phyloP scores from a whole-genome alignment of 2,329 filamentous ascomycete genomes.

The Zarea fungicola region DNA sequence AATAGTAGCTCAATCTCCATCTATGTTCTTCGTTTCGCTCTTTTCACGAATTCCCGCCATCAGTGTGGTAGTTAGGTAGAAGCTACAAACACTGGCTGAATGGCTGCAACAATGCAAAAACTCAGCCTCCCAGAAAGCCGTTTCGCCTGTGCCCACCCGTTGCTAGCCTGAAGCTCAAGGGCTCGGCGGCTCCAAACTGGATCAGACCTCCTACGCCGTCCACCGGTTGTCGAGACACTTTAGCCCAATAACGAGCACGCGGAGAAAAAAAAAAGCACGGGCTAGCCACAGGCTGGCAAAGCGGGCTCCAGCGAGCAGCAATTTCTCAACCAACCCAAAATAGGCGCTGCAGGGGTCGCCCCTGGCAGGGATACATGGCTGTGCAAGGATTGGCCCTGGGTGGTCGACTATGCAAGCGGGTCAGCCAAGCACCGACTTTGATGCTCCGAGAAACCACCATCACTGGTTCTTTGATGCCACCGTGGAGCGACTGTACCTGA shows the following conservation, averaged over 20 bases:
- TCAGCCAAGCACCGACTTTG: slow-evolving; percentile 6
- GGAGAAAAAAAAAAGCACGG: slow-evolving; percentile 4
- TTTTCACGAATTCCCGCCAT: too few species aligned
- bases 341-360: slow-evolving; percentile 8
- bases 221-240: too few species aligned
- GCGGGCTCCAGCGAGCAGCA: slow-evolving; percentile 2
- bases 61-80: too few species aligned
- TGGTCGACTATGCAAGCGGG: slow-evolving; percentile 5
- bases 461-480: background rate
- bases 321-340: slow-evolving; percentile 10
- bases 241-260: background rate
- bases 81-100: too few species aligned
- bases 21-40: too few species aligned
- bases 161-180: too few species aligned
- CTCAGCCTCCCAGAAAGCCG: too few species aligned
- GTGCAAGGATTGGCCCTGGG: slow-evolving; percentile 1
- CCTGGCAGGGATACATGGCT: background rate
- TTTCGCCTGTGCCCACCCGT: too few species aligned
- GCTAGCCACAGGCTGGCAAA: background rate
- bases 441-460: slow-evolving; percentile 7
- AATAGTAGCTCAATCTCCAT: too few species aligned
- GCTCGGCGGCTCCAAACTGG: too few species aligned
- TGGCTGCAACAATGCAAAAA: too few species aligned
- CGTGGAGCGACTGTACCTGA: background rate
- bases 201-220: too few species aligned